Base-by-base conservation (phyloP, 2,329 filamentous ascomycete species). In the Fusarium bactridioides region DNA sequence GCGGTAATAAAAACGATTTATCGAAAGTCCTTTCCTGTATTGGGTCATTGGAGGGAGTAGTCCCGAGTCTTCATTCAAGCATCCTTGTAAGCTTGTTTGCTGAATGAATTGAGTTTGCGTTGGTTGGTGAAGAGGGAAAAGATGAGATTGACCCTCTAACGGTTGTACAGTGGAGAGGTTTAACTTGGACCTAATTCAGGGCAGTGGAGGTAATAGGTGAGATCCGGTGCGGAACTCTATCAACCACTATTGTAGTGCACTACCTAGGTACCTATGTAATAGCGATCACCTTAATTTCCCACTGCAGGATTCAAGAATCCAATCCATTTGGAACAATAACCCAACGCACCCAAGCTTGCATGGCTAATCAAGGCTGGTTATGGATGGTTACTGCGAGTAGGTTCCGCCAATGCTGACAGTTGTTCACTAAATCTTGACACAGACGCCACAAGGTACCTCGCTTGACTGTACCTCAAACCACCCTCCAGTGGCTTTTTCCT, bases 381-480 rank as follows among this genome's bases (percentile, higher is more conserved):
- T 45, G 38, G 31, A 15, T 45, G 38, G 31, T 5, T 33, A 18
- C 21, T 40, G 40, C 41, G 43, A 48, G 61, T 33, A 45, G 59
- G 44, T 60, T 67, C 63, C 51, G 70, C 70, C 70, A 73, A 73
- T 67, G 70, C 70, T 73, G 70, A 73, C 70, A 67, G 66, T 71
- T 64, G 70, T 70, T 73, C 61, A 64, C 70, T 67, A 72, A 73
- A 60, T 61, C 47, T 72, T 63, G 65, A 61, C 70, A 70, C 61
- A 70, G 57, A 58, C 57, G 35, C 50, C 44, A 55, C 57, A 18
- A 53, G 38, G 45, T 63, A 71, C 69, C 51, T 64, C 38, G 6
- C 29, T 5, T 35, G 23, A 35, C n/a, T 55, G 69, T 69, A 71
- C 48, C 57, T 66, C 50, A 27, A 40, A 27, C 18, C 23, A 40